Base-by-base conservation (phyloP, 2,329 filamentous ascomycete species). In the Colletotrichum australisinense region DNA sequence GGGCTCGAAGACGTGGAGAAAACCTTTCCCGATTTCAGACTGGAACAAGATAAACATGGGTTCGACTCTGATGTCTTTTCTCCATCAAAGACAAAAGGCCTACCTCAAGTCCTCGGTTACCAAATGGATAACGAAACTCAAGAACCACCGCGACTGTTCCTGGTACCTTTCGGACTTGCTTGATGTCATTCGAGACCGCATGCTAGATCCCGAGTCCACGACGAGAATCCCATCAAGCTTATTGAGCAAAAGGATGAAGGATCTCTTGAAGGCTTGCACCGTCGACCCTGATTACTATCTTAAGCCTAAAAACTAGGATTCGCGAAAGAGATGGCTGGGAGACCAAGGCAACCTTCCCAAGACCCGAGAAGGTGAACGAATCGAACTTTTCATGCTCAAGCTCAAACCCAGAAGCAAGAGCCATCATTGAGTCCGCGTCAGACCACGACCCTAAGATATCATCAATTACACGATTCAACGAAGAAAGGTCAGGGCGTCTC, bases 1-100 rank as follows among this genome's bases (percentile, higher is more conserved):
- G 82, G 80, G 1, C 53, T 65, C 1, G 58, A 78, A 1, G 59
- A 63, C 4, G 73, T 79, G 0, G 46, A 67, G 9, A 46, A 77
- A 0, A 35, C 6, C 1, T 79, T 79, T 16, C 58, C 75, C 0
- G 19, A 58, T 0, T 7, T 6, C 1, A 72, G 77, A 11, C 19
- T 42, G 0, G 72, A 71, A 32, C 62, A 26, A 30, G 70, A 73
- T 46, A 64, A 64, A 4, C 28, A 73, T 19, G 66, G 58, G 4
- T 63, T 73, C 16, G 24, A 64, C 1, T 64, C 70, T 19, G 70
- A 73, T 38, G 26, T 53, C 1, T 73, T 73, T 73, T 72, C 19
- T 59, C 58, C 0, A 49, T 73, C 7, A 59, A 5, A 9, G n/a
- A 73, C 2, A 22, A 59, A n/a, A 42, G 14, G 52, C 69, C 4